Conservation (phyloP, 1,284 basidiomycete genomes). For the Ganoderma meredithae region DNA sequence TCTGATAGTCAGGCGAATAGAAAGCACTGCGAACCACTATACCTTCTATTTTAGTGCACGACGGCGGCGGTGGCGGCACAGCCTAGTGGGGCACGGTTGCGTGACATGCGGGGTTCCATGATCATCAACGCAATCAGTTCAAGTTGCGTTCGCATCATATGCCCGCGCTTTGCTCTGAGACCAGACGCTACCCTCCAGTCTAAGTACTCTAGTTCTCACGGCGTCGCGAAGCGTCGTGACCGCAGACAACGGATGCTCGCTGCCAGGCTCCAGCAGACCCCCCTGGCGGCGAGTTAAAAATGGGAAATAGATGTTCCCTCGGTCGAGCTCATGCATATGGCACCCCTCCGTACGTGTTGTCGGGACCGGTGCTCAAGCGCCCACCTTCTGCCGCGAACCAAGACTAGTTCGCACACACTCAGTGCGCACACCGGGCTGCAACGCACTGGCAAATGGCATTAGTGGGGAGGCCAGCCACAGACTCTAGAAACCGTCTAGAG, state of each 20-base stretch:
- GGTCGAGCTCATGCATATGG: too few relatives aligned
- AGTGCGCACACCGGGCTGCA: not conserved
- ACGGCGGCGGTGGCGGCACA: not conserved
- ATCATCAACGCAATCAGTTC: not conserved
- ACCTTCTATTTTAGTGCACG: too few relatives aligned
- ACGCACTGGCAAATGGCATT: not conserved
- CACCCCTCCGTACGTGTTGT: too few relatives aligned
- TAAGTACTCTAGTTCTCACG: not conserved
- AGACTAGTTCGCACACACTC: not conserved
- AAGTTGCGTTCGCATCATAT: not conserved
- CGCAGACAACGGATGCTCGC: not conserved
- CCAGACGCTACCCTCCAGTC: too few relatives aligned
- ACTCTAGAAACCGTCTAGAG: not conserved
- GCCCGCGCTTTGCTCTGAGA: too few relatives aligned
- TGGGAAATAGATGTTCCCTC: not conserved
- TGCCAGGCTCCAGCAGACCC: not conserved
- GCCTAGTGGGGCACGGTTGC: not conserved
- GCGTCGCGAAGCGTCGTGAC: constrained; percentile 1
- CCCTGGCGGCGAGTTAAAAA: not conserved
- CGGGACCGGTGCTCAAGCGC: not conserved
- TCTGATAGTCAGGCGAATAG: too few relatives aligned
- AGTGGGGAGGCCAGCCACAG: not conserved
- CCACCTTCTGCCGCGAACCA: not conserved
- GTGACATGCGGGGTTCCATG: not conserved
- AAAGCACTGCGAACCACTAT: too few relatives aligned